Evolutionary conservation across 768 basidiomycete species (phyloP), one percentile per base, ranked within the genome.

Genomic region (Sporobolomyces phaffii): DNA sequence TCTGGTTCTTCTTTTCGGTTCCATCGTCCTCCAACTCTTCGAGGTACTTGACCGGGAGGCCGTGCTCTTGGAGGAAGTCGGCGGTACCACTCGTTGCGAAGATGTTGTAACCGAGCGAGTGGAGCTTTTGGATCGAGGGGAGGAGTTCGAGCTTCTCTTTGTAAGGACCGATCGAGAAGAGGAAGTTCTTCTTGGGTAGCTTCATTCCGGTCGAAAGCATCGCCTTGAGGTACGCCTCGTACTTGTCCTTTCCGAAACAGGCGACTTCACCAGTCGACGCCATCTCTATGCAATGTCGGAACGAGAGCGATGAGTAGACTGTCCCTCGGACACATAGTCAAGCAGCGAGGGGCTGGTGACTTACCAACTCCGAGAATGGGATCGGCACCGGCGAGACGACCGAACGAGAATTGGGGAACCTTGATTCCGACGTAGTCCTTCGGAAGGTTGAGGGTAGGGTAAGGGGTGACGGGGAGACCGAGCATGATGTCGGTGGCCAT

Each of bases 221-320:
- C 2, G 91, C 93, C 80, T 99, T 99, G 75, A 98, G 82, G 77
- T 98, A 99, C 7, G 96, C 96, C 77, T 99, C 96, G 77, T 94
- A 98, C 79, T 93, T 96, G 81, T 99, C 89, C 70, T 83, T 86
- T 10, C 96, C 96, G 78, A 99, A 99, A 80, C 94, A 98, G 22
- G 96, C 96, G 29, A 99, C 96, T 77, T 99, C 96, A 64, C 96
- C 96, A 1, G 94, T 99, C 22, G 96, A 98, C 20, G 96, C 96
- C 96, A 99, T 99, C 81, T 99, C 96, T 68, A 50, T 36, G n/a
- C 14, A 26, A 28, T 22, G 13, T 31, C 6, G 24, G 22, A 26
- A 22, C 28, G 24, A 18, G 11, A 0, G 9, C 38, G 38, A 17
- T 38, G 9, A 9, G 38, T 38, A 9, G n/a, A n/a, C n/a, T n/a